These are phyloP conservation scores for Chaetomium cochliodes DNA, from an alignment of 495 filamentous ascomycete species.

Conservation along the genomic window DNA sequence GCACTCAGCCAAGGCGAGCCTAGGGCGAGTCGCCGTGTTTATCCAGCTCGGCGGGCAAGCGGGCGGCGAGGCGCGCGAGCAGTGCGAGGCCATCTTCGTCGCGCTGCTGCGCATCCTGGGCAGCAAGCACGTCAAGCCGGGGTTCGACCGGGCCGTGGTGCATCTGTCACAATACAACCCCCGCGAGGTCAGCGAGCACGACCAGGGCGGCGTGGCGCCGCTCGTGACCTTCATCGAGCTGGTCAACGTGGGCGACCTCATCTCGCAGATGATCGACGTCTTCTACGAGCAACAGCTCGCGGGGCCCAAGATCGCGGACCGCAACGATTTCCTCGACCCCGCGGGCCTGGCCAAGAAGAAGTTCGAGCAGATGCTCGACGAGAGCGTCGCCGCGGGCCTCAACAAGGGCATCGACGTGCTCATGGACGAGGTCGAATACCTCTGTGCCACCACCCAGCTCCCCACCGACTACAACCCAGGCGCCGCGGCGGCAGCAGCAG, in stretches of 20 bases:
- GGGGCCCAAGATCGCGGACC: slow-evolving; percentile 75
- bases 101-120: slow-evolving; percentile 78
- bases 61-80: slow-evolving; percentile 79
- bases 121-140: slow-evolving; percentile 79
- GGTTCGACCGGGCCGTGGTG: slow-evolving; percentile 87
- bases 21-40: slow-evolving; percentile 84
- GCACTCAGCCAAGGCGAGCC: slow-evolving; percentile 82
- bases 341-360: slow-evolving; percentile 93
- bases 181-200: slow-evolving; percentile 74
- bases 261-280: slow-evolving; percentile 98
- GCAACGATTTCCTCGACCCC: slow-evolving; percentile 91
- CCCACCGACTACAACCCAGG: slow-evolving; percentile 87
- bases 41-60: slow-evolving; percentile 72
- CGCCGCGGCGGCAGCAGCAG: too few relatives aligned
- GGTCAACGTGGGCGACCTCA: slow-evolving; percentile 96
- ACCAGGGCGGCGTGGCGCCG: slow-evolving; percentile 72
- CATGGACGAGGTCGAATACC: slow-evolving; percentile 96
- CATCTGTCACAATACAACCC: slow-evolving; percentile 92
- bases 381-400: slow-evolving; percentile 90
- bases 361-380: slow-evolving; percentile 98
- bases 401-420: slow-evolving; percentile 98
- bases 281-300: slow-evolving; percentile 97
- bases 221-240: slow-evolving; percentile 95
- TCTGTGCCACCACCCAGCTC: slow-evolving; percentile 83
- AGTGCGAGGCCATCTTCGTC: slow-evolving; percentile 90